Evolutionary conservation across 2,329 filamentous ascomycete genomes (phyloP).

Genomic region (Graphilbum sp.): DNA sequence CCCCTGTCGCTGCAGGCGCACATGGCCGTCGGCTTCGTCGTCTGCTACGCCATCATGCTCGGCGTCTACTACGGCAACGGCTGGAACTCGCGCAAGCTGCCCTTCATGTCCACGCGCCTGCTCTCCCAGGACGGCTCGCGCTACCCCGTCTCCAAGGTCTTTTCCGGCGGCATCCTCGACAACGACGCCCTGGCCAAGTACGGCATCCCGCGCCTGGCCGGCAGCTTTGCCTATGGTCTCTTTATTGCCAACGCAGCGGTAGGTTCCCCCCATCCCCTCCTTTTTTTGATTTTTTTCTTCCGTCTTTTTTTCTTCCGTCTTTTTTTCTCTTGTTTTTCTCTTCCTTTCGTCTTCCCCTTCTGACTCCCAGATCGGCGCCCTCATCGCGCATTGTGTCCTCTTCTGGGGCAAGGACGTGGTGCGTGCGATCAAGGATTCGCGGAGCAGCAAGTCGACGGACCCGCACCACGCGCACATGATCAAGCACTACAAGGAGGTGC

Average conservation of each 20-base stretch:
- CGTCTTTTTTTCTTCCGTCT: too few species aligned
- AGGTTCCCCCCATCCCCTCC: too few species aligned
- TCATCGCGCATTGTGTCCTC: conserved; percentile 32
- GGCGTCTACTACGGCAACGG: conserved; percentile 33
- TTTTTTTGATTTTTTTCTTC: too few species aligned
- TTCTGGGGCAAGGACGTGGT: conserved; percentile 40
- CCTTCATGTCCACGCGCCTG: conserved; percentile 38
- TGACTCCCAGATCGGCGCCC: conserved; percentile 41
- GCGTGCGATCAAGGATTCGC: conserved; percentile 28
- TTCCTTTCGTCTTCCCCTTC: too few species aligned
- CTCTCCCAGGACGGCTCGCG: conserved; percentile 20
- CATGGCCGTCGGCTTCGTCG: conserved; percentile 24
- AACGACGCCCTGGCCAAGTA: conserved; percentile 21
- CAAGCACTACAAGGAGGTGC: conserved; percentile 33
- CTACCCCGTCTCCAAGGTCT: conserved; percentile 25
- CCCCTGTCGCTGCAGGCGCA: conserved; percentile 34
- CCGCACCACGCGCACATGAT: conserved; percentile 35
- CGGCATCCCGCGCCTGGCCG: conserved; percentile 30
- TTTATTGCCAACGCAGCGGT: conserved; percentile 41
- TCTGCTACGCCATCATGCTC: conserved; percentile 33
- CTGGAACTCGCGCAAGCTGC: conserved; percentile 28
- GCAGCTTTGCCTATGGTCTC: conserved; percentile 33
- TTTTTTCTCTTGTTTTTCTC: too few species aligned
- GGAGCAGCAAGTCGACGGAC: conserved; percentile 25
- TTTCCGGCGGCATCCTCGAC: conserved; percentile 24